Percentiles rank a stretch among this genome's conserved stretches.
Evolutionary conservation across 148 eudicot species (phyloP).

Genomic region (Arbutus unedo): DNA sequence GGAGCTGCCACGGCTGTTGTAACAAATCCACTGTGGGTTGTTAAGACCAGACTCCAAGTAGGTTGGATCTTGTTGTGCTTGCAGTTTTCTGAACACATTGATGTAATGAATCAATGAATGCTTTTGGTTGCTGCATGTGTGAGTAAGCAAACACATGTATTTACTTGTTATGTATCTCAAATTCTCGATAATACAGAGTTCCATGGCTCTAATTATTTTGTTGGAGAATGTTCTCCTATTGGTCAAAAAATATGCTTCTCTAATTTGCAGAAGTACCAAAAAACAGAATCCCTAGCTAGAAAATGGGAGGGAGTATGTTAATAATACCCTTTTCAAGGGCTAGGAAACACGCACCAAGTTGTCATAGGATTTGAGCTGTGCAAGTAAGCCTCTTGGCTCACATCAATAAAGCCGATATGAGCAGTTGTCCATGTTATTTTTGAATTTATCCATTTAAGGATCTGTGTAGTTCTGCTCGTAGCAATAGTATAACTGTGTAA

Average conservation of each 20-base stretch:
- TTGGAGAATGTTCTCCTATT: conserved; percentile 3
- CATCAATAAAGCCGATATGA: neutral
- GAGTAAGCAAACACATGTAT: neutral
- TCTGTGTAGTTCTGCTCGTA: neutral
- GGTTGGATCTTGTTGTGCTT: conserved; percentile 30
- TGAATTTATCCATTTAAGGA: neutral
- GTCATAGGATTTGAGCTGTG: neutral
- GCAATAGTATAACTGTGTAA: neutral
- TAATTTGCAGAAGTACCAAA: conserved; percentile 1
- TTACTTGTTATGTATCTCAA: neutral
- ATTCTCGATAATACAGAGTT: neutral
- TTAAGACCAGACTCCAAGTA: conserved; percentile 97
- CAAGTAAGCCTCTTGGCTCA: conserved; percentile 6
- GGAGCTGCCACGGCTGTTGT: conserved; percentile 82
- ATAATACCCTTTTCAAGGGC: neutral
- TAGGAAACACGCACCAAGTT: neutral
- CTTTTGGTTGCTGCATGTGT: neutral
- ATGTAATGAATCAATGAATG: neutral
- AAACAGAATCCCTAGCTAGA: neutral
- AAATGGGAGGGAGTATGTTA: neutral
- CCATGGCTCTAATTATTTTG: neutral
- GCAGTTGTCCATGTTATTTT: neutral
- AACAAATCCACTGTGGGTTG: conserved; percentile 97
- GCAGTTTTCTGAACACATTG: neutral
- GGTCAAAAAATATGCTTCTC: neutral